Evolutionary conservation across 257 asterid genomes (phyloP).

Genomic region (Verbascum thapsus): DNA sequence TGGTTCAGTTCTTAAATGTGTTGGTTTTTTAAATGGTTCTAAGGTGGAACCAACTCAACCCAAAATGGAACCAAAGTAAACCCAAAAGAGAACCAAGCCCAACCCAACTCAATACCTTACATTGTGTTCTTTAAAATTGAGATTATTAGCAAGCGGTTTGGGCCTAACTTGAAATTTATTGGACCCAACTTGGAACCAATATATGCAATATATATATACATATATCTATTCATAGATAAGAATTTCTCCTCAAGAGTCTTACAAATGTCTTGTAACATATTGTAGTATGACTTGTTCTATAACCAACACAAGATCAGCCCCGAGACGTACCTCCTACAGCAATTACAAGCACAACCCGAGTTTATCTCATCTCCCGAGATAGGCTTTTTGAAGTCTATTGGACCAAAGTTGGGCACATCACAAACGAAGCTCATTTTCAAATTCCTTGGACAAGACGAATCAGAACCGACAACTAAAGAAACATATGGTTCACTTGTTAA

Average conservation of each 20-base stretch:
- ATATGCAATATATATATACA: no score
- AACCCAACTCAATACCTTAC: no score
- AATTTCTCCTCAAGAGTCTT: not conserved
- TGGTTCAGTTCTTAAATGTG: no score
- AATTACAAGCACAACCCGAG: constrained; percentile 42
- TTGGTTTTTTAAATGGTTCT: no score
- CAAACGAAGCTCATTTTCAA: constrained; percentile 59
- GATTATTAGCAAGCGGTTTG: no score
- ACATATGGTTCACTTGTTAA: constrained; percentile 53
- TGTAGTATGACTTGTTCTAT: constrained; percentile 75
- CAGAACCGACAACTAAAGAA: constrained; percentile 69
- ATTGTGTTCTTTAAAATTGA: no score
- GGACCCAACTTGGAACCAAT: no score
- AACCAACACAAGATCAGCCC: constrained; percentile 59
- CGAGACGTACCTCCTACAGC: constrained; percentile 36
- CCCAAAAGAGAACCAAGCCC: no score
- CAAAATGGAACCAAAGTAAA: no score
- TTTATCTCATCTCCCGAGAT: constrained; percentile 94
- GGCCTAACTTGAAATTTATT: no score
- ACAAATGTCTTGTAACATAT: not conserved
- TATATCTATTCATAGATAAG: not conserved
- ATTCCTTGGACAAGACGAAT: constrained; percentile 38
- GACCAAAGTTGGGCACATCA: constrained; percentile 40
- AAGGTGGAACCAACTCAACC: no score
- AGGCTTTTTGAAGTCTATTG: constrained; percentile 72